Evolutionary conservation across 768 basidiomycete species (phyloP).

Genomic region (Phanerodontia chrysosporium): DNA sequence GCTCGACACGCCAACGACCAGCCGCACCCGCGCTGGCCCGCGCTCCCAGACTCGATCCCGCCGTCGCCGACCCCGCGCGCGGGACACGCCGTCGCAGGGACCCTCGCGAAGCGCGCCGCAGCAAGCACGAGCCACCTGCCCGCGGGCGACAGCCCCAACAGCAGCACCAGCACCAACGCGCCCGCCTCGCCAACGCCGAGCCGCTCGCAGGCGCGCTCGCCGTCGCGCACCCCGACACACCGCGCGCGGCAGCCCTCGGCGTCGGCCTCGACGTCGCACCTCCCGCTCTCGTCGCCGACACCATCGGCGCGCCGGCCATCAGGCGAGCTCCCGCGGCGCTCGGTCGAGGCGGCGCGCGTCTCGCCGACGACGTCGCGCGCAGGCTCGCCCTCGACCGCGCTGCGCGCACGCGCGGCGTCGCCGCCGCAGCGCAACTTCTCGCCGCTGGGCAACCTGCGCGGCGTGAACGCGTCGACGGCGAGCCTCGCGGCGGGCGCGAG

Average conservation of each 20-base stretch:
- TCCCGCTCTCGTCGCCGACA: conserved; percentile 35
- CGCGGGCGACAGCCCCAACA: conserved; percentile 21
- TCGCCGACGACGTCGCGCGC: conserved; percentile 41
- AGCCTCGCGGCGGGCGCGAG: conserved; percentile 37
- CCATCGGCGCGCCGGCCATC: conserved; percentile 24
- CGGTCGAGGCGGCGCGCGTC: conserved; percentile 6
- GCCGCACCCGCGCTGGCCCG: conserved; percentile 26
- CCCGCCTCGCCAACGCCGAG: conserved; percentile 41
- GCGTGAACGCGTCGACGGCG: conserved; percentile 55
- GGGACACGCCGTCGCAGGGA: conserved; percentile 34
- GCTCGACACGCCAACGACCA: conserved; percentile 29
- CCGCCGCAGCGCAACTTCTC: conserved; percentile 26
- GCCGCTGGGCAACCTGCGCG: conserved; percentile 48
- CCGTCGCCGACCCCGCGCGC: conserved; percentile 42
- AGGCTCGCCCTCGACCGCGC: conserved; percentile 37
- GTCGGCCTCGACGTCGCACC: conserved; percentile 49
- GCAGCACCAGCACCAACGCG: too few species aligned
- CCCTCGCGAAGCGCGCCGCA: conserved; percentile 32
- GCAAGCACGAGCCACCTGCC: conserved; percentile 41
- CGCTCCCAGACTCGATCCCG: conserved; percentile 28
- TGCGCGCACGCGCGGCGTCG: conserved; percentile 36
- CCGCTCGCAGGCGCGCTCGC: conserved; percentile 40
- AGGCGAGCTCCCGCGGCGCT: conserved; percentile 5
- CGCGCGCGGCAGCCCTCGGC: conserved; percentile 40
- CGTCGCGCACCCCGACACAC: conserved; percentile 38